Evolutionary conservation across 768 basidiomycete species (phyloP).

Genomic region (Suillus luteus): DNA sequence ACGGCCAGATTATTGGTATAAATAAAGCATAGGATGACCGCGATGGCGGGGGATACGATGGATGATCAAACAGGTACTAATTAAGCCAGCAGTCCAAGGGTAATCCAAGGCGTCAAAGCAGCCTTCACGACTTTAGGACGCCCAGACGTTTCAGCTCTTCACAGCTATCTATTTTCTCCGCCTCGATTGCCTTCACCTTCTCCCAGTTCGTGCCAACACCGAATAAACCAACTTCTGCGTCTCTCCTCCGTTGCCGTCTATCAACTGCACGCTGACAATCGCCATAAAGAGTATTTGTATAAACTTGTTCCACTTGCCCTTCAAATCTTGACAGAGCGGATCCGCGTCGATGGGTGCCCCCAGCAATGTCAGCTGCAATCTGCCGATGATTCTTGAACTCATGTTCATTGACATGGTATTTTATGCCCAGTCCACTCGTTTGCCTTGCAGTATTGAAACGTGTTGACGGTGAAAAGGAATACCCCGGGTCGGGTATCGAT

Average conservation of each 20-base stretch:
- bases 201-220: constrained; percentile 94
- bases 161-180: constrained; percentile 73
- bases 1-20: constrained; percentile 23
- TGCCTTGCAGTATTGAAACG: constrained; percentile 70
- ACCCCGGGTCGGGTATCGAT: constrained; percentile 76
- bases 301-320: constrained; percentile 70
- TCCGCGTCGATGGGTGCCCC: constrained; percentile 35
- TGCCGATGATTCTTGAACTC: constrained; percentile 78
- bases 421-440: constrained; percentile 69
- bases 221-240: constrained; percentile 82
- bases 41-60: constrained; percentile 15
- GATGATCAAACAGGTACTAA: constrained; percentile 6
- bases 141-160: constrained; percentile 72
- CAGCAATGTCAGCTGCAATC: constrained; percentile 71
- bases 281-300: constrained; percentile 66
- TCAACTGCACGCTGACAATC: constrained; percentile 75
- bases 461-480: constrained; percentile 63
- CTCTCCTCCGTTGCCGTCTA: constrained; percentile 66
- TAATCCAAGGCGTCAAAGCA: constrained; percentile 13
- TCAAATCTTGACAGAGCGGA: constrained; percentile 64
- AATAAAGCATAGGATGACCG: constrained; percentile 25
- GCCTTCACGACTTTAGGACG: constrained; percentile 41
- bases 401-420: constrained; percentile 79
- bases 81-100: constrained; percentile 16
- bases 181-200: constrained; percentile 73